Evolutionary conservation across 2,329 filamentous ascomycete genomes (phyloP), one percentile per base, ranked within the genome.

Genomic region (Ophiostoma montium): DNA sequence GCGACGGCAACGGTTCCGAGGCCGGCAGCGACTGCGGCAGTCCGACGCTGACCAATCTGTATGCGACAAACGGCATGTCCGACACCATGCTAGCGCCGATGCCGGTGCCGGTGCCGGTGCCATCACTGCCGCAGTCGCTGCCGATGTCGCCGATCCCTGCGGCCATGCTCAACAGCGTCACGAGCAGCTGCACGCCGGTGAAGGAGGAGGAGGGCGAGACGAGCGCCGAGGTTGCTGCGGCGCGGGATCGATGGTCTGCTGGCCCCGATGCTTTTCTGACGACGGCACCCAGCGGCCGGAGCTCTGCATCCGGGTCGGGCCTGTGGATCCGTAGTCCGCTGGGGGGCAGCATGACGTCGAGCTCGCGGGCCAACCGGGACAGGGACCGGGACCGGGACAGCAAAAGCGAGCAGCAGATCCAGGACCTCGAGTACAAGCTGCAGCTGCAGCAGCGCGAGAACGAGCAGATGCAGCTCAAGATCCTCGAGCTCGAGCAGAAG

Each of bases 11-110:
- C 19, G 68, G 70, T 18, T 73, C 71, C 9, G 73, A 73, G 19
- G 62, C 62, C 7, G 65, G 61, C 2, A 74, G 72, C 51, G 62
- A 62, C 3, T 59, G 68, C 0, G 71, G 67, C 6, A 77, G 74
- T 43, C 74, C 74, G 9, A 76, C 71, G 0, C 55, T 75, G 42
- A 71, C 69, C 16, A 47, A 35, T 5, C 44, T 52, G n/a, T 21
- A 31, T 2, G 39, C 39, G 7, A 42, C 30, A 15, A 30, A 21
- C 19, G 65, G 46, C 39, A 64, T 50, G 27, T 63, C 49, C 39
- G 45, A 19, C 52, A 36, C 52, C 54, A n/a, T 11, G 9, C 18
- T 18, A n/a, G n/a, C n/a, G 6, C 35, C 33, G 5, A 27, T 21
- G 21, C 27, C 31, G n/a, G 16, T 18, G 6, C 35, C 33, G 5